Conservation (phyloP, 2,329 filamentous ascomycete genomes). For the Sclerotinia subarctica region DNA sequence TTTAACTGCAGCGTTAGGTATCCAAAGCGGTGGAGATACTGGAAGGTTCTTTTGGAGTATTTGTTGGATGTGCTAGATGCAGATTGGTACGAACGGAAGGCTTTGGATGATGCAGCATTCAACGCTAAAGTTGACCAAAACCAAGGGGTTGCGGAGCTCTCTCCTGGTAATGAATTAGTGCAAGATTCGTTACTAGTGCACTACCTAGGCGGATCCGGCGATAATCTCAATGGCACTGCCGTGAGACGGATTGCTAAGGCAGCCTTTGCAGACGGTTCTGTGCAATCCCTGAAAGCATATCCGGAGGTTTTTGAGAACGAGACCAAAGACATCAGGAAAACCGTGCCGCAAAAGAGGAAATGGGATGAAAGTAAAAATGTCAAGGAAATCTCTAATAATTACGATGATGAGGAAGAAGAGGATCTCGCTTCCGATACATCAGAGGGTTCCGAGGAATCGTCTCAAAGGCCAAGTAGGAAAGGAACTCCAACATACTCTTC, state of each 20-base stretch:
- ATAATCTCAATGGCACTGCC: neutral
- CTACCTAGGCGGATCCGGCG: conserved; percentile 43
- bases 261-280: conserved; percentile 62
- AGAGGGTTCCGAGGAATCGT: conserved; percentile 1
- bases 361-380: conserved; percentile 37
- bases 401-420: conserved; percentile 44
- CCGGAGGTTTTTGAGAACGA: conserved; percentile 68
- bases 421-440: conserved; percentile 14
- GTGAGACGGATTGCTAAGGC: conserved; percentile 56
- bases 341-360: conserved; percentile 50
- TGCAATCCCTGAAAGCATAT: conserved; percentile 53
- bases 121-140: conserved; percentile 32
- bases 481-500: conserved; percentile 10
- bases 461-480: neutral
- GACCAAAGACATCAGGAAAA: conserved; percentile 45
- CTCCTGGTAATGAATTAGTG: conserved; percentile 40
- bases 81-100: conserved; percentile 61
- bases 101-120: conserved; percentile 42
- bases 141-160: conserved; percentile 25
- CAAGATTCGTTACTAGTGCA: conserved; percentile 56
- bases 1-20: conserved; percentile 81
- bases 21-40: conserved; percentile 73
- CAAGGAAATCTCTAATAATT: conserved; percentile 44
- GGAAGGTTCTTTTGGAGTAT: conserved; percentile 75
- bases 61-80: conserved; percentile 75